Percentiles rank a stretch among this genome's conserved stretches.
These are phyloP conservation scores for Gamsiella multidivaricata DNA, from an alignment of 192 early-diverging fungal genomes.

Conservation along the genomic window DNA sequence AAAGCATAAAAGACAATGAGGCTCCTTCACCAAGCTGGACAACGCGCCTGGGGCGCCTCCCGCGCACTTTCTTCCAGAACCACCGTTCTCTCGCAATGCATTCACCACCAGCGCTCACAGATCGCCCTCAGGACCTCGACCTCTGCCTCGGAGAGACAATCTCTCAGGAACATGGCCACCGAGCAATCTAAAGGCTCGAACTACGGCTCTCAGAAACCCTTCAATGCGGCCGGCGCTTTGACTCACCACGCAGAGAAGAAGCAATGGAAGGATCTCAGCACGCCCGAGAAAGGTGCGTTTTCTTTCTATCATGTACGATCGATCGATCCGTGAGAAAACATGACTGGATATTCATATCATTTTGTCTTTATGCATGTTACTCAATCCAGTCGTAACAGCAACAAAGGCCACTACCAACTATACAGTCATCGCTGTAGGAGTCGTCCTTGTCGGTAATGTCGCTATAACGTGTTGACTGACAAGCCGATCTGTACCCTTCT, in stretches of 20 bases:
- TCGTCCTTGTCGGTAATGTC: slow-evolving; percentile 50
- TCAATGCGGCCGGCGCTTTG: slow-evolving; percentile 22
- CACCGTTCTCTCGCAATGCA: slow-evolving; percentile 1
- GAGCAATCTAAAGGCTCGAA: slow-evolving; percentile 24
- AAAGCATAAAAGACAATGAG: slow-evolving; percentile 2
- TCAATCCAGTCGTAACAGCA: slow-evolving; percentile 58
- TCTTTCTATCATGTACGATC: not conserved
- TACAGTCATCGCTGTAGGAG: slow-evolving; percentile 57
- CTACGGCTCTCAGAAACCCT: slow-evolving; percentile 14
- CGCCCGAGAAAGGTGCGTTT: slow-evolving; percentile 58
- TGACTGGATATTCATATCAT: not conserved
- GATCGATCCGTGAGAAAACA: too few relatives aligned
- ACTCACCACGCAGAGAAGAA: slow-evolving; percentile 50
- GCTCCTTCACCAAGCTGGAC: slow-evolving; percentile 17
- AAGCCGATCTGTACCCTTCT: too few relatives aligned
- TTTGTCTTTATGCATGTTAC: slow-evolving; percentile 8
- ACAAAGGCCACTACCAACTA: slow-evolving; percentile 63
- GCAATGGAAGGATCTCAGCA: slow-evolving; percentile 62
- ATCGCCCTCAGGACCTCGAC: not conserved
- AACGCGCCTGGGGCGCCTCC: slow-evolving; percentile 25
- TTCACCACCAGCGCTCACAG: not conserved
- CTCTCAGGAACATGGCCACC: slow-evolving; percentile 31
- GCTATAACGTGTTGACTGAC: not conserved
- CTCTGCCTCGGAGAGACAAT: slow-evolving; percentile 1
- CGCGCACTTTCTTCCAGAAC: slow-evolving; percentile 15